These are phyloP conservation scores for Drosera spatulata DNA, from an alignment of 179 eudicot species.

Conservation along the genomic window DNA sequence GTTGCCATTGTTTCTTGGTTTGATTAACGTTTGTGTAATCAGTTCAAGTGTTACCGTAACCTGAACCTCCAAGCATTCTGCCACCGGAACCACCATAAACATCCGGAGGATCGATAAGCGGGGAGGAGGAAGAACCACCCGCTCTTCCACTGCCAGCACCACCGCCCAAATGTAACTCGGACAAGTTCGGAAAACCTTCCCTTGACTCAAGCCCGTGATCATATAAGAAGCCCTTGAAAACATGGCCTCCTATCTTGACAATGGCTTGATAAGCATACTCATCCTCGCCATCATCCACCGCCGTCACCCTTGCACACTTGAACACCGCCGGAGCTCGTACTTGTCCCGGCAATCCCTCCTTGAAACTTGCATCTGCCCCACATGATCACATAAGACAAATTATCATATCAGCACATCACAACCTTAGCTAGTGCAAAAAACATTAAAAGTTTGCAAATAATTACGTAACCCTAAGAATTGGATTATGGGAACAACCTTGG, in stretches of 20 bases:
- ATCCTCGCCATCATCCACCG: constrained; percentile 76
- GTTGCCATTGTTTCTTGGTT: too few species aligned
- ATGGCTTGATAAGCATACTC: constrained; percentile 86
- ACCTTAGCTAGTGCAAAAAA: too few species aligned
- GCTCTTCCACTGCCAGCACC: constrained; percentile 27
- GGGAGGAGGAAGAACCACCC: constrained; percentile 33
- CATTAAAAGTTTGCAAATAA: background rate
- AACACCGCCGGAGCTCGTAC: constrained; percentile 84
- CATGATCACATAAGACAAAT: background rate
- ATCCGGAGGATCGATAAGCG: constrained; percentile 37
- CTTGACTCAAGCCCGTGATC: constrained; percentile 70
- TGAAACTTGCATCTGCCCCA: constrained; percentile 54
- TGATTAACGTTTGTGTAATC: constrained; percentile 1
- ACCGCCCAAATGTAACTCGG: constrained; percentile 73
- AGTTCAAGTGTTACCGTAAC: constrained; percentile 64
- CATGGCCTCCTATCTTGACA: constrained; percentile 72
- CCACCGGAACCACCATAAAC: constrained; percentile 45
- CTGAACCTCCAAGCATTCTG: constrained; percentile 47
- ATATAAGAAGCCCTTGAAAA: constrained; percentile 83
- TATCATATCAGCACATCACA: too few species aligned
- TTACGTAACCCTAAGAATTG: background rate
- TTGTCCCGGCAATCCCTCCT: constrained; percentile 73
- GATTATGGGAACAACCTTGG: constrained; percentile 37
- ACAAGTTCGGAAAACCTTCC: constrained; percentile 60
- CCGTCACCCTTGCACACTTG: constrained; percentile 35